A percentile compares a stretch with the other conserved stretches of the same genome.
These are phyloP conservation scores for Plantago major DNA, from an alignment of 257 asterid species.

Conservation along the genomic window DNA sequence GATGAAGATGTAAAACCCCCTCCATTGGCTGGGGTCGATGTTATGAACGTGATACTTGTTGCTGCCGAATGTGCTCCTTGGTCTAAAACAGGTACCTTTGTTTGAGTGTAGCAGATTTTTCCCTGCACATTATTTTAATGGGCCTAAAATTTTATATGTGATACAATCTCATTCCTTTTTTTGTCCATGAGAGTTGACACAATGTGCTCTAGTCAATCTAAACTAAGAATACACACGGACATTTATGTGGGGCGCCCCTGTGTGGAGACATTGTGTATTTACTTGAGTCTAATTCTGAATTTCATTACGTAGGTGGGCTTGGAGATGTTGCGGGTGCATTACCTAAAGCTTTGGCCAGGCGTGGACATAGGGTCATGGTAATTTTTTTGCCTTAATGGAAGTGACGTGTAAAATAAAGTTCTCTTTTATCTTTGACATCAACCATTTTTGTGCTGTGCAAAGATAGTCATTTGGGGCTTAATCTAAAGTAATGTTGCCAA, in stretches of 20 bases:
- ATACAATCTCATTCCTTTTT: no score
- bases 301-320: slow-evolving; percentile 73
- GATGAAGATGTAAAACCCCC: slow-evolving; percentile 60
- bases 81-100: slow-evolving; percentile 75
- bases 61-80: slow-evolving; percentile 96
- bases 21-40: slow-evolving; percentile 85
- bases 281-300: slow-evolving; percentile 14
- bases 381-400: slow-evolving; percentile 4
- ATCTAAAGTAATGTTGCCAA: no score
- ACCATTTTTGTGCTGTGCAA: neutral
- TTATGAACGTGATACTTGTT: slow-evolving; percentile 80
- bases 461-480: slow-evolving; percentile 4
- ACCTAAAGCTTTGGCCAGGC: slow-evolving; percentile 98
- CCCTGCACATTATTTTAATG: neutral
- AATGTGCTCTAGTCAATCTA: no score
- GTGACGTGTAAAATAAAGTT: no score
- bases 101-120: slow-evolving; percentile 8
- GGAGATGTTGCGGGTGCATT: slow-evolving; percentile 99
- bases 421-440: no score
- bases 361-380: slow-evolving; percentile 99
- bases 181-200: no score
- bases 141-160: neutral
- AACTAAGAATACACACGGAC: no score
- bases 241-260: neutral
- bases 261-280: no score